Base-by-base conservation (phyloP, 371 early-diverging fungal genomes). In the Lichtheimia hyalospora region DNA sequence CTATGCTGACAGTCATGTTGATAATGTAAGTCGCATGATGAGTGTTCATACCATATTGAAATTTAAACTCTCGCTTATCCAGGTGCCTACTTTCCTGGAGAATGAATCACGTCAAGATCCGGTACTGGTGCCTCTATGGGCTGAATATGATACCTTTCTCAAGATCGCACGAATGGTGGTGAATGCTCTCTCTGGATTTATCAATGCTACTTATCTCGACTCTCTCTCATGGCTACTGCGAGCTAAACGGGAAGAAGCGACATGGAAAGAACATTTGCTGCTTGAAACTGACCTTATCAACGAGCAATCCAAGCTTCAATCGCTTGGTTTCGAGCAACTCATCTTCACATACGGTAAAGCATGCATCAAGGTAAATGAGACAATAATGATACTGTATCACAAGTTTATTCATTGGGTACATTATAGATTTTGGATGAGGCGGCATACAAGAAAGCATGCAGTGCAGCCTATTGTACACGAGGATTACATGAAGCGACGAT, bases 401-500 rank as follows among this genome's bases (percentile, higher is more conserved):
- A 43, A 7, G 46, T 20, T 24, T 4, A n/a, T 20, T n/a, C 8
- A 18, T 23, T 44, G 3, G 14, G 16, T 18, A 42, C 12, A 6
- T 24, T 12, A n/a, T 18, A 58, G 54, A 4, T 50, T 1, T 27
- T 60, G n/a, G 59, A 61, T 41, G 50, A 53, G 14, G n/a, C 23
- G 12, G 52, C 58, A 8, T 74, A 63, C 41, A 49, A 27, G 0
- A 81, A 72, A 55, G 77, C 74, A 5, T 50, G 24, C 10, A 60
- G 73, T n/a, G 49, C 57, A 10, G 67, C 74, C 0, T 72, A 77
- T 46, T 46, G 78, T 27, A 70, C 64, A 2, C 55, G 72, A 16
- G 81, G 76, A 5, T 48, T 81, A 42, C 64, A 77, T 50, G 77
- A 77, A 16, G 81, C 69, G 6, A 54, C 75, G 8, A 62, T 60